These are phyloP conservation scores for Prunus padus DNA, from an alignment of 306 rosid genomes.

Conservation along the genomic window DNA sequence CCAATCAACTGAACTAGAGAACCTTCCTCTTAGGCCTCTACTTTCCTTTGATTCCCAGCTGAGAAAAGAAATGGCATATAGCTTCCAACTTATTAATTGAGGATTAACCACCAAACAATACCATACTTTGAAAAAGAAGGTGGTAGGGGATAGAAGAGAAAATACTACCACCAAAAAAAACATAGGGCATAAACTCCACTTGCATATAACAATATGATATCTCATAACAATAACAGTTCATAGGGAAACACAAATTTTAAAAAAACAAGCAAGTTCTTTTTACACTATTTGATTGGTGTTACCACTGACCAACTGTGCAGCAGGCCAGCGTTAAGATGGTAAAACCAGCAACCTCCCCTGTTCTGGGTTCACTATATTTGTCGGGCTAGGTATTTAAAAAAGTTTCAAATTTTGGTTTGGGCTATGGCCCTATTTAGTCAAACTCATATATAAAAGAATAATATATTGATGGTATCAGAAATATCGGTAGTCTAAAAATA, in stretches of 20 bases:
- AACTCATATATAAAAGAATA: too few relatives aligned
- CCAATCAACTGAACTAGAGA: too few relatives aligned
- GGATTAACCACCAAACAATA: background rate
- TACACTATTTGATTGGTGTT: background rate
- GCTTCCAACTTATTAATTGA: background rate
- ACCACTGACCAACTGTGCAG: background rate
- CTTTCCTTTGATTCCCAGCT: background rate
- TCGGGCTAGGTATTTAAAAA: too few relatives aligned
- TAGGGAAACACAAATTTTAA: background rate
- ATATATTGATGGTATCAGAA: too few relatives aligned
- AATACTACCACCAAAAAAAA: background rate
- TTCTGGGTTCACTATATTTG: too few relatives aligned
- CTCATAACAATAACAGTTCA: background rate
- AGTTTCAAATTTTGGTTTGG: too few relatives aligned
- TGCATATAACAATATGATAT: slow-evolving; percentile 2
- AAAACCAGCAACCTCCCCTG: background rate
- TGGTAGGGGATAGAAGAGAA: background rate
- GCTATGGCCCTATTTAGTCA: too few relatives aligned
- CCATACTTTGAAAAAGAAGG: background rate
- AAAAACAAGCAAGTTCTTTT: background rate
- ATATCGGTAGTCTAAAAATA: too few relatives aligned
- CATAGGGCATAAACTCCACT: background rate
- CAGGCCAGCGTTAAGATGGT: background rate
- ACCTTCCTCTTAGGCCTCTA: background rate
- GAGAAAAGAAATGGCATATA: background rate